Conservation (phyloP, 306 rosid species). For the Glycine latifolia region DNA sequence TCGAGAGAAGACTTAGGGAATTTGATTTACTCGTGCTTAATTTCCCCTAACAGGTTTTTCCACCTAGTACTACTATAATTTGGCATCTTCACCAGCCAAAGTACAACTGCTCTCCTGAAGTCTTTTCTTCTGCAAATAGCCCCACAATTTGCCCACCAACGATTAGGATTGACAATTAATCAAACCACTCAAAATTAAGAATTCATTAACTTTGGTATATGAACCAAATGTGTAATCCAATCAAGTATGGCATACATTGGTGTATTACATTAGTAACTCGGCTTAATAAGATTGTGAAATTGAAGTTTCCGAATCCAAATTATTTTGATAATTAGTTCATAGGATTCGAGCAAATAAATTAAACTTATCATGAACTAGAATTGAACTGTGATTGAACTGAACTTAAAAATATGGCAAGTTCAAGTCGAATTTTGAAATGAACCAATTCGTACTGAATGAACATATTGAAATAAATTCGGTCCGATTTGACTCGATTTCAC, state of each 20-base stretch:
- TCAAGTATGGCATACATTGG: neutral
- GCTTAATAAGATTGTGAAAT: neutral
- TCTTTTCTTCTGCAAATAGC: too few species aligned
- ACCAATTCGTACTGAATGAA: neutral
- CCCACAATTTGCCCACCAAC: neutral
- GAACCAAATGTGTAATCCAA: neutral
- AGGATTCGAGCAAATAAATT: neutral
- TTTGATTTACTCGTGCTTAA: neutral
- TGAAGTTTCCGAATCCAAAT: neutral
- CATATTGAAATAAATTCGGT: neutral
- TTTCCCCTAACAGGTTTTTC: neutral
- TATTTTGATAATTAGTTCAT: neutral
- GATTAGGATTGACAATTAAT: neutral
- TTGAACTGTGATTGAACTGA: neutral
- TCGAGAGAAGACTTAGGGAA: neutral
- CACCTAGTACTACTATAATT: neutral
- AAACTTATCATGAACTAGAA: neutral
- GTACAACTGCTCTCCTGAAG: neutral
- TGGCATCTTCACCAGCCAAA: neutral
- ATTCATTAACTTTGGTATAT: neutral
- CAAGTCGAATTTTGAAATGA: neutral
- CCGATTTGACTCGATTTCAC: neutral
- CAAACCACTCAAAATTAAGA: neutral
- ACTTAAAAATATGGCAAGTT: neutral
- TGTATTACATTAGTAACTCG: neutral